phyloP scores from a whole-genome alignment of 495 filamentous ascomycete species.

The Penicillium bialowiezense region DNA sequence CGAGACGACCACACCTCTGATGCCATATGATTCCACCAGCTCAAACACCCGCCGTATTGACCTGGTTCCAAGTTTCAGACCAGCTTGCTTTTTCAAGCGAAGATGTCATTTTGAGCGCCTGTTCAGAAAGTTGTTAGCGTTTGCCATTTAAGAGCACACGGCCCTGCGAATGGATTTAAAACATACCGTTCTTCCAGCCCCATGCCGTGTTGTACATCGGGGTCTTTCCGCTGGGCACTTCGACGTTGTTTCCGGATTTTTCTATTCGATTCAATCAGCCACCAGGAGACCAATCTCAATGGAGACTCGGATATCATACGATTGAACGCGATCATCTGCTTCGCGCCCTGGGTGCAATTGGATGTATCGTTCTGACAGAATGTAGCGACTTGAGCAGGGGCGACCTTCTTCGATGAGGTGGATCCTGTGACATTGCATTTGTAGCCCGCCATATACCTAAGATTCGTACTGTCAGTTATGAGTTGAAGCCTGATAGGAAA shows the following conservation, averaged over 20 bases:
- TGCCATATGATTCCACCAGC: no score
- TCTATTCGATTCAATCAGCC: constrained; percentile 9
- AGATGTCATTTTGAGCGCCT: constrained; percentile 12
- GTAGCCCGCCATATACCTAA: constrained; percentile 54
- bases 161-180: neutral
- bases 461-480: neutral
- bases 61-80: no score
- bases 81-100: no score
- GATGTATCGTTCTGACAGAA: constrained; percentile 40
- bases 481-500: neutral
- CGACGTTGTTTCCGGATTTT: constrained; percentile 20
- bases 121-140: neutral
- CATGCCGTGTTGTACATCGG: constrained; percentile 18
- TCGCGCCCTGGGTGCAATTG: constrained; percentile 50
- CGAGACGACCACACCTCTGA: no score
- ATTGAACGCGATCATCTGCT: constrained; percentile 55
- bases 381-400: constrained; percentile 36
- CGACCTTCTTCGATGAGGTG: constrained; percentile 36
- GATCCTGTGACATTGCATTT: constrained; percentile 50
- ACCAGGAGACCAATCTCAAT: neutral
- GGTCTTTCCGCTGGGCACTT: constrained; percentile 12
- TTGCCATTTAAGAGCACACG: neutral
- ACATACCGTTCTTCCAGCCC: constrained; percentile 19
- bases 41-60: no score
- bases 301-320: constrained; percentile 22